These are phyloP conservation scores for Fusarium circinatum DNA, from an alignment of 2,329 filamentous ascomycete species.

Conservation along the genomic window DNA sequence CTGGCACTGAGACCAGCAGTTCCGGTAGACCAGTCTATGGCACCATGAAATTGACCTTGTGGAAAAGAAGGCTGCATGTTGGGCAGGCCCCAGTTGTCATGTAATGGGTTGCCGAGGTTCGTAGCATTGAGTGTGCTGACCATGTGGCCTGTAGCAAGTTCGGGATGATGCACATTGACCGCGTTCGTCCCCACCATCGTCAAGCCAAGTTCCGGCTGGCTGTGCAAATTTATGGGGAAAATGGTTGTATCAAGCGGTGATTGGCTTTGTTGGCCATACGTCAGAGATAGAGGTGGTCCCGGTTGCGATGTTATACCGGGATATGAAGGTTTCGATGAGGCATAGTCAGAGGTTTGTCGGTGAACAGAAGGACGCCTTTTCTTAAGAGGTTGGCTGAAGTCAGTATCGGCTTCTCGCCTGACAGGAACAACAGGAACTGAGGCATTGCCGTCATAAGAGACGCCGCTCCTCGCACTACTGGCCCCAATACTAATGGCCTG, in stretches of 20 bases:
- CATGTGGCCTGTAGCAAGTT: slow-evolving; percentile 18
- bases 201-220: slow-evolving; percentile 42
- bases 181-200: slow-evolving; percentile 44
- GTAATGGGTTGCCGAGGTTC: slow-evolving; percentile 40
- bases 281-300: slow-evolving; percentile 29
- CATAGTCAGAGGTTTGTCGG: slow-evolving; percentile 47
- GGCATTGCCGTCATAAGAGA: slow-evolving; percentile 30
- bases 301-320: slow-evolving; percentile 32
- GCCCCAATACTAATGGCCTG: background rate
- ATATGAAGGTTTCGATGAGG: slow-evolving; percentile 45
- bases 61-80: slow-evolving; percentile 35
- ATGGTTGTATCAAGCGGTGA: slow-evolving; percentile 41
- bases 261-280: slow-evolving; percentile 31
- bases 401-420: slow-evolving; percentile 46
- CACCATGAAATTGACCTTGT: slow-evolving; percentile 39
- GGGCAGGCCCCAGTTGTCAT: slow-evolving; percentile 45
- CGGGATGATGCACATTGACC: slow-evolving; percentile 42
- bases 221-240: slow-evolving; percentile 41
- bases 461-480: slow-evolving; percentile 8
- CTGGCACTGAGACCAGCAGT: slow-evolving; percentile 46
- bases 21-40: slow-evolving; percentile 43
- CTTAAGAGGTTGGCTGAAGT: slow-evolving; percentile 43
- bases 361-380: slow-evolving; percentile 44
- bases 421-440: slow-evolving; percentile 43
- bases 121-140: slow-evolving; percentile 35